Base-by-base conservation (phyloP, 805 yeast species). In the Saccharomycopsis sp. region DNA sequence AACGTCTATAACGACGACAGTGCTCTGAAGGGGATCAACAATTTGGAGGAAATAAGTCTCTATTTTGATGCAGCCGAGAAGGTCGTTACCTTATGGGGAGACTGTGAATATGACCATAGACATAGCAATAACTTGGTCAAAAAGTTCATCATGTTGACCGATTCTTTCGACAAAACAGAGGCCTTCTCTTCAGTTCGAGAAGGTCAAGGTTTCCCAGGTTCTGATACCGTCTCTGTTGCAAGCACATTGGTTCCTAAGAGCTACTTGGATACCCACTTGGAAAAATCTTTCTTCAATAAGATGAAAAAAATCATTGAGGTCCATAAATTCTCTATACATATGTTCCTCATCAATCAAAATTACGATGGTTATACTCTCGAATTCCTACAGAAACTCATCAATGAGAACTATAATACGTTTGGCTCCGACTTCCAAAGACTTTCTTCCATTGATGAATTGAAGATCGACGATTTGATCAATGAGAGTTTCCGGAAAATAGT, bases 61-160 rank as follows among this genome's bases (percentile, higher is more conserved):
- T 61, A 56, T 44, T 47, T 56, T 47, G 60, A 58, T 17, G 62
- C 59, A 3, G 49, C 56, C 2, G 61, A 54, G n/a, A 56, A 52
- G 52, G 17, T 61, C 2, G 41, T 58, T 12, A 57, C 59, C 15
- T 56, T 58, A 12, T 61, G 63, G 63, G 62, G 57, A 25, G 61
- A 60, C 22, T 60, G 60, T n/a, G 38, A 53, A 29, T 50, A 47
- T 44, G 47, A 50, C 15, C 51, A 14, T 23, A 20, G 29, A 14
- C 24, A 50, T 17, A 52, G 44, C 38, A 25, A 34, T 8, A 53
- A 58, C 15, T 59, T 50, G 24, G 47, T 57, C 38, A 60, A 58
- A 35, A 58, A 60, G 50, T 19, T 60, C 5, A 56, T 60, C 2
- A 55, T 60, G 59, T 3, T 60, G 2, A 56, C 24, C 25, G 62